Conservation (phyloP, 352 stramenopile species). For the Thraustochytrium sp. region DNA sequence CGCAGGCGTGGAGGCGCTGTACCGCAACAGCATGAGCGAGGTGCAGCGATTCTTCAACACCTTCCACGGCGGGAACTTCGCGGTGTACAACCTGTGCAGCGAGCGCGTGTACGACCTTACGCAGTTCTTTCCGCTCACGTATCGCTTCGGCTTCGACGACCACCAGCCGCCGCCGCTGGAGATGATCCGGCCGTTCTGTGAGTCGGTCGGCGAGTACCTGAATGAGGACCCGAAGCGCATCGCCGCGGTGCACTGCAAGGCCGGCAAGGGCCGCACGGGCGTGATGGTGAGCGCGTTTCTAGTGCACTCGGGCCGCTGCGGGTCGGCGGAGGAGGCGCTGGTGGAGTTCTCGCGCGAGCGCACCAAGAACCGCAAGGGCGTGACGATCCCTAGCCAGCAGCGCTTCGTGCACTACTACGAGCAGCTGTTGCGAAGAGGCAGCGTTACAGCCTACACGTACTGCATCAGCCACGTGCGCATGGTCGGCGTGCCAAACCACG, state of each 20-base stretch:
- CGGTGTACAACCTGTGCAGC: constrained; percentile 81
- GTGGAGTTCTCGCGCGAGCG: constrained; percentile 31
- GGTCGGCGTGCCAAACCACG: constrained; percentile 47
- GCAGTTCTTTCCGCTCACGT: constrained; percentile 46
- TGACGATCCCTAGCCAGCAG: constrained; percentile 50
- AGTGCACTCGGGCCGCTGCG: constrained; percentile 44
- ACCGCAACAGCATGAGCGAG: constrained; percentile 69
- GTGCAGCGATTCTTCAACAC: constrained; percentile 79
- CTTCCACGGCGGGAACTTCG: constrained; percentile 67
- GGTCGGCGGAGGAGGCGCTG: constrained; percentile 38
- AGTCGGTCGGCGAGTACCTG: constrained; percentile 57
- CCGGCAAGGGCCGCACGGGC: constrained; percentile 69
- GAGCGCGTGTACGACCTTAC: constrained; percentile 69
- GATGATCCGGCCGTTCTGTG: constrained; percentile 66
- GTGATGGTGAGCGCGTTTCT: constrained; percentile 68
- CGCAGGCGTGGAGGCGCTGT: constrained; percentile 72
- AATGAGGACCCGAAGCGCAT: constrained; percentile 62
- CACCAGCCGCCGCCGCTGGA: constrained; percentile 69
- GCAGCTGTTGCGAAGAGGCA: constrained; percentile 38
- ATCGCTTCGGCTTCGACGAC: constrained; percentile 74
- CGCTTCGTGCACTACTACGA: constrained; percentile 51
- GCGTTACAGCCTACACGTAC: constrained; percentile 46
- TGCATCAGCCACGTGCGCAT: constrained; percentile 47
- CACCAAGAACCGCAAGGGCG: constrained; percentile 49
- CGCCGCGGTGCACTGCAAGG: constrained; percentile 81